phyloP scores from a whole-genome alignment of 2,329 filamentous ascomycete genomes.

The Alternaria panax region DNA sequence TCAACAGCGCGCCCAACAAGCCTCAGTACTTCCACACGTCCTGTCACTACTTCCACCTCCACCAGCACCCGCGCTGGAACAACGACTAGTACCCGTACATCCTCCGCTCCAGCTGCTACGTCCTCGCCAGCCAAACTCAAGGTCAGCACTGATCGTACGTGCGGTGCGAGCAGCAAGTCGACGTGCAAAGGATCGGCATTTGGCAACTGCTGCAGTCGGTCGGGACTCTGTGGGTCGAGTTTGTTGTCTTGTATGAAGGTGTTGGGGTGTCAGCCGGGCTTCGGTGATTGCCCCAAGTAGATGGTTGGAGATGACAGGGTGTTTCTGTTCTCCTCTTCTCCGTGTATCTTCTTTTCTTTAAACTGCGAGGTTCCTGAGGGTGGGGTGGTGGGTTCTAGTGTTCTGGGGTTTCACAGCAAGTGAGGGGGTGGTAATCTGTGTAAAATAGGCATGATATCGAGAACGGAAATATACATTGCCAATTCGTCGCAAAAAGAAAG shows the following conservation, averaged over 20 bases:
- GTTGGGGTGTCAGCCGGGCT: conserved; percentile 8
- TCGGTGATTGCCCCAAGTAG: not conserved
- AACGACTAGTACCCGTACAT: not conserved
- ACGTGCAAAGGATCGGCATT: conserved; percentile 6
- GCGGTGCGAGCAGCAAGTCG: conserved; percentile 3
- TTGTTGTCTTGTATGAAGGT: conserved; percentile 3
- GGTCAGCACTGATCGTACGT: not conserved
- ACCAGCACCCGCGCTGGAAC: not conserved
- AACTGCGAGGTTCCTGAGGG: not conserved
- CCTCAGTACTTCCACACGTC: conserved; percentile 4
- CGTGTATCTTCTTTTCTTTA: not conserved
- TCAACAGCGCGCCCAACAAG: not conserved
- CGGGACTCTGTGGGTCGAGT: not conserved
- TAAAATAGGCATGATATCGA: too few relatives aligned
- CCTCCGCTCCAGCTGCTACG: not conserved
- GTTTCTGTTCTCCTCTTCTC: too few relatives aligned
- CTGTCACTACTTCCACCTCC: not conserved
- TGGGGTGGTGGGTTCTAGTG: not conserved
- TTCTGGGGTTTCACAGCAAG: too few relatives aligned
- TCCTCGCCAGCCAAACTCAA: not conserved
- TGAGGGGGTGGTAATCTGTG: too few relatives aligned
- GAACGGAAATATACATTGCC: too few relatives aligned
- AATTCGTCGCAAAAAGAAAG: too few relatives aligned
- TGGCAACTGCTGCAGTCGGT: conserved; percentile 4
- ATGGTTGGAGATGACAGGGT: not conserved